These are phyloP conservation scores for Inonotus obliquus DNA, from an alignment of 1,284 basidiomycete genomes.

Conservation along the genomic window DNA sequence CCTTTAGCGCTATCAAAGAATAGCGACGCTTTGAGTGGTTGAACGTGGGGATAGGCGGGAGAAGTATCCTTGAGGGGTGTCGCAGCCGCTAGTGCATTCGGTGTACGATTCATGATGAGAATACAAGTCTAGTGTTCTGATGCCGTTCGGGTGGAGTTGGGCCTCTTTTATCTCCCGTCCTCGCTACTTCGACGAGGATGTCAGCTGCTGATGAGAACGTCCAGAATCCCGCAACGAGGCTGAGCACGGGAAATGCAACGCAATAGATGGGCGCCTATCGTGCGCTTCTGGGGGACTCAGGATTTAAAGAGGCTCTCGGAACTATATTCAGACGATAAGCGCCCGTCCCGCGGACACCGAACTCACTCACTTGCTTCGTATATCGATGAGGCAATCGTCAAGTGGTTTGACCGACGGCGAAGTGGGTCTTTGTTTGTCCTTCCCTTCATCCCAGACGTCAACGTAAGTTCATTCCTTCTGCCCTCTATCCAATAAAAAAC, in stretches of 20 bases:
- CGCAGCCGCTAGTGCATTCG: background rate
- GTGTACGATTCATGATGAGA: background rate
- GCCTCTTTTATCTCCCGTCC: background rate
- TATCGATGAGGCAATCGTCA: no score
- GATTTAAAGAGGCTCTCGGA: background rate
- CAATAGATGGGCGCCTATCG: background rate
- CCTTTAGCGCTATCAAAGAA: conserved; percentile 39
- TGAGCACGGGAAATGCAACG: background rate
- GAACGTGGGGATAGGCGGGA: conserved; percentile 39
- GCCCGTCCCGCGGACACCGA: background rate
- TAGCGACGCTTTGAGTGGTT: conserved; percentile 38
- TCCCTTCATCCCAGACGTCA: no score
- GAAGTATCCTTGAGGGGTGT: conserved; percentile 15
- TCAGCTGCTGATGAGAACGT: background rate
- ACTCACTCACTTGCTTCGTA: no score
- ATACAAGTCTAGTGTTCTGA: background rate
- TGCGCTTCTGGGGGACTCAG: background rate
- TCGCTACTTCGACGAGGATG: background rate
- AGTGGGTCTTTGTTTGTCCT: no score
- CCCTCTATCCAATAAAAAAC: no score
- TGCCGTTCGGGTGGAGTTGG: background rate
- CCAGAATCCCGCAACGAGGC: background rate
- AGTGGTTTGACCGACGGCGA: no score
- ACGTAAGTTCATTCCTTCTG: no score
- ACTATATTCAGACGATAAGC: background rate